phyloP scores from a whole-genome alignment of 2,329 filamentous ascomycete species.

The Colletotrichum liaoningense region DNA sequence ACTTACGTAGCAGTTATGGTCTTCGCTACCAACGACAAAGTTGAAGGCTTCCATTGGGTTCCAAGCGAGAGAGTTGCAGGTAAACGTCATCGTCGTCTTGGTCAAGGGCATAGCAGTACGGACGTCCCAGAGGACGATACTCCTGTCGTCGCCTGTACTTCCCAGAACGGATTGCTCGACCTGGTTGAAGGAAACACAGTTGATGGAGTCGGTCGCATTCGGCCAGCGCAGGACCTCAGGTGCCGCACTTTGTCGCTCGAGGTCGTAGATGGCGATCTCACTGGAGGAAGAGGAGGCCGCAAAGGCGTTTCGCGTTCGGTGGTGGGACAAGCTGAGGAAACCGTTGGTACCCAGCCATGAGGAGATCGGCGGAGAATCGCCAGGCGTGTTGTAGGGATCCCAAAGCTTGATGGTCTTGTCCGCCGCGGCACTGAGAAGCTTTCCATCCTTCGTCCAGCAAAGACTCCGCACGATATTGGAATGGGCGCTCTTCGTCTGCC shows the following conservation, averaged over 20 bases:
- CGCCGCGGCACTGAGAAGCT: slow-evolving; percentile 86
- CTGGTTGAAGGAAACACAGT: slow-evolving; percentile 88
- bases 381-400: slow-evolving; percentile 83
- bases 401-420: slow-evolving; percentile 92
- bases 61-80: slow-evolving; percentile 88
- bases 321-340: slow-evolving; percentile 81
- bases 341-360: slow-evolving; percentile 77
- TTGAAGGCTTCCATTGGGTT: slow-evolving; percentile 98
- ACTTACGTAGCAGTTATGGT: slow-evolving; percentile 78
- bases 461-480: slow-evolving; percentile 94
- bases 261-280: slow-evolving; percentile 88
- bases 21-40: slow-evolving; percentile 91
- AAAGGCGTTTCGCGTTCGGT: slow-evolving; percentile 82
- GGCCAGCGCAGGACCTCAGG: slow-evolving; percentile 90
- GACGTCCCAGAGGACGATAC: slow-evolving; percentile 90
- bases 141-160: slow-evolving; percentile 86
- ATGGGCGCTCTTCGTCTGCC: slow-evolving; percentile 80
- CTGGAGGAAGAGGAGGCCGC: slow-evolving; percentile 82
- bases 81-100: slow-evolving; percentile 84
- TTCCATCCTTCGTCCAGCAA: slow-evolving; percentile 87
- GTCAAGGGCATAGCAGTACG: slow-evolving; percentile 86
- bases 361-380: slow-evolving; percentile 77
- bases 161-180: slow-evolving; percentile 92
- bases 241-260: slow-evolving; percentile 82
- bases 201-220: slow-evolving; percentile 90